phyloP scores from a whole-genome alignment of 441 rosid genomes.

The Erysimum cheiri region DNA sequence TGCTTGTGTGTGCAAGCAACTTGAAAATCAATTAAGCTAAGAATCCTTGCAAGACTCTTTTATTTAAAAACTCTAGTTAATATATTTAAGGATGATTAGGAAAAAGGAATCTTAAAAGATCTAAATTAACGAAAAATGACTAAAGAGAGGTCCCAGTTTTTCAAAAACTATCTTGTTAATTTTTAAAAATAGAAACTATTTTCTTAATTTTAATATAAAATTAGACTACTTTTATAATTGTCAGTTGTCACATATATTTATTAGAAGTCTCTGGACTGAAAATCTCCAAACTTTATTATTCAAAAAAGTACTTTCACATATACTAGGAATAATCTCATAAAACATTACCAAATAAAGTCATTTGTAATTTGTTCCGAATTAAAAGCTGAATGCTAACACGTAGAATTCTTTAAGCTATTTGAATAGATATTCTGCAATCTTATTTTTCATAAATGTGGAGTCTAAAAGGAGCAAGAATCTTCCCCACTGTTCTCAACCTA shows the following conservation, averaged over 20 bases:
- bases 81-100: neutral
- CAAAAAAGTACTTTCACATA: neutral
- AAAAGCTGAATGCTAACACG: constrained; percentile 1
- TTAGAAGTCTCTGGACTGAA: neutral
- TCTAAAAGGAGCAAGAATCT: constrained; percentile 40
- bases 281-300: neutral
- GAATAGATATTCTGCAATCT: constrained; percentile 18
- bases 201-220: neutral
- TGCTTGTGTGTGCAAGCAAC: neutral
- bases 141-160: too few species aligned
- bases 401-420: constrained; percentile 10
- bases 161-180: too few species aligned
- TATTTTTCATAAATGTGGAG: constrained; percentile 34
- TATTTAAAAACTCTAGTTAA: neutral
- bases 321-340: neutral
- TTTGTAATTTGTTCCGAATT: constrained; percentile 8
- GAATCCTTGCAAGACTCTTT: constrained; percentile 4
- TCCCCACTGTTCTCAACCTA: constrained; percentile 37
- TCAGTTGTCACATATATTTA: too few species aligned
- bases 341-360: neutral
- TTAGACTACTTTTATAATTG: too few species aligned
- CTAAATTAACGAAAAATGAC: neutral
- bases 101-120: neutral
- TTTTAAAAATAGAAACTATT: too few species aligned
- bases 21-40: constrained; percentile 1